Conservation (phyloP, 257 asterid species). For the Mentha longifolia region DNA sequence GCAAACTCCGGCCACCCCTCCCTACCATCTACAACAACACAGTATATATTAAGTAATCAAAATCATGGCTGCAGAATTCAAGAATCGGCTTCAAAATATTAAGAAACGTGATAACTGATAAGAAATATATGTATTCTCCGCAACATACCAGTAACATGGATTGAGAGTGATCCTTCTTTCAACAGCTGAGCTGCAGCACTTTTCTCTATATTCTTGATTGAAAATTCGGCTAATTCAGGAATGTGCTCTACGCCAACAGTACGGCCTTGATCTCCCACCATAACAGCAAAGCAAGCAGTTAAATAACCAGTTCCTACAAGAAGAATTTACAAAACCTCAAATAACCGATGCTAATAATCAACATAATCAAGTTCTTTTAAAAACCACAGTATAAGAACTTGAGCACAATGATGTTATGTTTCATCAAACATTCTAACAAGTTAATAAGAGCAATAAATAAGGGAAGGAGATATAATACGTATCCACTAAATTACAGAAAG, state of each 20-base stretch:
- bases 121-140: neutral
- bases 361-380: neutral
- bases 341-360: neutral
- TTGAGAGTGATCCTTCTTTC: slow-evolving; percentile 67
- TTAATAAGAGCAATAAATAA: neutral
- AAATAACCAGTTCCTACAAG: slow-evolving; percentile 82
- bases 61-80: neutral
- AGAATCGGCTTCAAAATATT: neutral
- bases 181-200: slow-evolving; percentile 81
- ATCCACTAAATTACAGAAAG: neutral
- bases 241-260: slow-evolving; percentile 92
- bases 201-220: slow-evolving; percentile 61
- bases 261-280: slow-evolving; percentile 89
- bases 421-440: neutral
- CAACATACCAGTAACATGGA: slow-evolving; percentile 72
- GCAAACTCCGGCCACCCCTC: slow-evolving; percentile 85
- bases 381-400: neutral
- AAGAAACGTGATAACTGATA: neutral
- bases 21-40: slow-evolving; percentile 66
- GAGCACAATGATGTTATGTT: neutral
- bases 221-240: slow-evolving; percentile 76
- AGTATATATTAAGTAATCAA: neutral
- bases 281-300: slow-evolving; percentile 91
- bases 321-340: slow-evolving; percentile 17
- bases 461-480: neutral